Base-by-base conservation (phyloP, 164 flowering plant genomes). In the Hamamelis virginiana region DNA sequence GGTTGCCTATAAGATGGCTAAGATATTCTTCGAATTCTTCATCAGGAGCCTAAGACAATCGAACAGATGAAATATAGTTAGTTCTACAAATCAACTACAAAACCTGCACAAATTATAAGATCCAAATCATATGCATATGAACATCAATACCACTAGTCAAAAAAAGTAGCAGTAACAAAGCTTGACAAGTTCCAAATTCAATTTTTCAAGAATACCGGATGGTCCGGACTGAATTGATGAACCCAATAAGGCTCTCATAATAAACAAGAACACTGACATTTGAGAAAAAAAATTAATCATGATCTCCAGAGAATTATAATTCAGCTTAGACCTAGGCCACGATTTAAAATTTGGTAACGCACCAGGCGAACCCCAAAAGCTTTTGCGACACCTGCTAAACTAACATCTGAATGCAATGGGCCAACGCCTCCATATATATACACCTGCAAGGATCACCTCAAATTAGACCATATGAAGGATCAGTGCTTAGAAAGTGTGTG, bases 291-390 rank as follows among this genome's bases (percentile, higher is more conserved):
- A 53, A 25, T 19, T 22, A 0, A 11, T 53, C 19, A 53, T 9
- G 25, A n/a, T 19, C 21, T 10, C 58, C 25, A 1, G 9, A 55
- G 23, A 55, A 55, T 5, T 9, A 19, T 9, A 55, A 21, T 55
- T 25, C n/a, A 55, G 58, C 33, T 23, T 21, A 25, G 60, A 13
- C 41, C 16, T 11, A 25, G 33, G 33, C 28, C 60, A 57, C 25
- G 60, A 62, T 62, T 38, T 45, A 47, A 2, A 62, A 59, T 48
- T n/a, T n/a, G n/a, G 45, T 5, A 28, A 84, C 90, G 22, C 67
- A 95, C 99, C 94, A 86, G 70, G 64, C 99, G 97, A 76, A 96
- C 98, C 45, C 98, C 98, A 87, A 90, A 90, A 46, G 99, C 93
- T 83, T 93, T 96, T 58, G 97, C 97, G 78, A 93, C 89, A 64